Percentiles rank a stretch among this genome's conserved stretches.
Evolutionary conservation across 2,329 filamentous ascomycete species (phyloP).

Genomic region (Pseudogymnoascus pannorum): DNA sequence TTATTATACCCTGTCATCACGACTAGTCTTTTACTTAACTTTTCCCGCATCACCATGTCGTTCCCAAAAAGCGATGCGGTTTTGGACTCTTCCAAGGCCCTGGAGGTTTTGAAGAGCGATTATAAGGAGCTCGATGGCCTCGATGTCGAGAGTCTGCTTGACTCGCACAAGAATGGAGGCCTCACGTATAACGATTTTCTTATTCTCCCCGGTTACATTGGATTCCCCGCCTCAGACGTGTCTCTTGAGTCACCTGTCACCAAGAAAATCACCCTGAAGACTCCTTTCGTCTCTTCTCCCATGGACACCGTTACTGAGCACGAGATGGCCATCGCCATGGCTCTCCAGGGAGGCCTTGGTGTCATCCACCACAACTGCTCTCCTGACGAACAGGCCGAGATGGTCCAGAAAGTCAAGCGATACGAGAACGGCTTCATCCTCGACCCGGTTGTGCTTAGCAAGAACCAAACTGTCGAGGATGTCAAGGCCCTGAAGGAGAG

Average conservation of each 20-base stretch:
- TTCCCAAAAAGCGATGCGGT: conserved; percentile 18
- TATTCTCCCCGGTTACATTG: conserved; percentile 93
- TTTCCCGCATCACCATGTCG: conserved; percentile 42
- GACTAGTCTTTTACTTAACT: conserved; percentile 25
- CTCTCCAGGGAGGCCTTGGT: conserved; percentile 77
- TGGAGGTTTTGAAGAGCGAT: conserved; percentile 68
- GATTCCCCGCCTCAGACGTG: conserved; percentile 88
- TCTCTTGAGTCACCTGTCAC: conserved; percentile 85
- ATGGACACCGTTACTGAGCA: conserved; percentile 99
- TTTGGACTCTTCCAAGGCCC: conserved; percentile 62
- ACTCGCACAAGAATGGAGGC: conserved; percentile 86
- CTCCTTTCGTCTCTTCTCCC: conserved; percentile 91
- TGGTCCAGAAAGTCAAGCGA: conserved; percentile 98
- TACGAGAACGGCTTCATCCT: conserved; percentile 99
- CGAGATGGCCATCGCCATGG: conserved; percentile 99
- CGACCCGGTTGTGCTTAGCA: conserved; percentile 87
- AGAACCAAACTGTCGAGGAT: conserved; percentile 81
- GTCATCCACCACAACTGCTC: conserved; percentile 99
- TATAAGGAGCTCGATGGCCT: conserved; percentile 81
- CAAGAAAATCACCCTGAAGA: conserved; percentile 92
- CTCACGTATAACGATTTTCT: conserved; percentile 99
- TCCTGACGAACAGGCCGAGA: conserved; percentile 93
- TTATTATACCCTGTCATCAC: conserved; percentile 22
- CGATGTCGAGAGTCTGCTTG: conserved; percentile 75
- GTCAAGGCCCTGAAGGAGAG: conserved; percentile 90